Base-by-base conservation (phyloP, 345 rosid genomes). In the Moricandia arvensis region DNA sequence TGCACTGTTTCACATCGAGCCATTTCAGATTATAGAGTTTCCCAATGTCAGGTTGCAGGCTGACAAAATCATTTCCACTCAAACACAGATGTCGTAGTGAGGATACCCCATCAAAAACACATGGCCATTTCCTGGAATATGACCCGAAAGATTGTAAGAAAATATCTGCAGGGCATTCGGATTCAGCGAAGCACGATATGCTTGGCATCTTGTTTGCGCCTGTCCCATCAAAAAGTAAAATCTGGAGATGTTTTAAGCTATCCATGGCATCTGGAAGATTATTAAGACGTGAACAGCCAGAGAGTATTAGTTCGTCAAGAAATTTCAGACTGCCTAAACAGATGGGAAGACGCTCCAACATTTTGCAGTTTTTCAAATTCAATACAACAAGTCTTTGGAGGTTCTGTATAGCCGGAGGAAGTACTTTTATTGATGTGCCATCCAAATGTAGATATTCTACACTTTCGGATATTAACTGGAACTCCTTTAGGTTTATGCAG, bases 361-460 rank as follows among this genome's bases (percentile, higher is more conserved):
- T 30, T 72, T 17, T 18, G 43, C 75, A 72, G 34, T 62, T 49
- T 7, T 47, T 47, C 9, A 72, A 12, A 17, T 61, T 72, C 34
- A 72, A 24, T 6, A 60, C 3, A 0, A 21, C 13, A 9, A 72
- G 75, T 12, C 35, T 60, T 5, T 31, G 33, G 38, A 72, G 61
- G 2, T 24, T 18, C 10, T 7, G 0, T 0, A 45, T 62, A 0
- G n/a, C 5, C 0, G 11, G 66, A 12, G 77, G 77, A 29, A 82
- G 63, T 30, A 55, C 68, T 2, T 8, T 5, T 2, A 82, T 68
- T 7, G 71, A 43, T 0, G 76, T 68, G 9, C 67, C 82, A 63
- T 27, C 71, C 1, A 78, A 45, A 43, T 16, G 1, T 2, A 79
- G 27, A 16, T 12, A 1, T 5, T 63, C 12, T 53, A 82, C 10